Evolutionary conservation across 1,284 basidiomycete genomes (phyloP).

Genomic region (Ceratobasidium sp.): DNA sequence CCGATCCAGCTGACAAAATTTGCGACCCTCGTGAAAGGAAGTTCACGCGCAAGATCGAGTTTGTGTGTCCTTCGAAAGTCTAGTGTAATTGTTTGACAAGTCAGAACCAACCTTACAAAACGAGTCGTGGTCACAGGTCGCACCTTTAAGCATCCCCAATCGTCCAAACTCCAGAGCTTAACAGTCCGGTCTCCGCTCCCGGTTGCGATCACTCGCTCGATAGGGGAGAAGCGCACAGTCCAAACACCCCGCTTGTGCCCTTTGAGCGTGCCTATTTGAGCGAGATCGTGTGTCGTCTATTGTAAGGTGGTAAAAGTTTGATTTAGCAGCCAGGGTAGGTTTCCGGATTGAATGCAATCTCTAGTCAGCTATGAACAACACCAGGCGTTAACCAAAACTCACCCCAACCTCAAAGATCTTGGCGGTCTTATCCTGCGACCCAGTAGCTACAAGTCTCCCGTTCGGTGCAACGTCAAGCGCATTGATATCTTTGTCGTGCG

Average conservation of each 20-base stretch:
- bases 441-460: constrained; percentile 88
- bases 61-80: constrained; percentile 97
- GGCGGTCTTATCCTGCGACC: constrained; percentile 95
- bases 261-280: constrained; percentile 87
- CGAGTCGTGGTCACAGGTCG: background rate
- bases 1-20: constrained; percentile 87
- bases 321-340: too few species aligned
- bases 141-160: constrained; percentile 86
- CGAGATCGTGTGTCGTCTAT: constrained; percentile 63
- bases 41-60: constrained; percentile 93
- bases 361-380: constrained; percentile 57
- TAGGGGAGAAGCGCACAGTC: constrained; percentile 87
- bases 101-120: background rate
- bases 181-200: constrained; percentile 95
- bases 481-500: constrained; percentile 99
- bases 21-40: constrained; percentile 89
- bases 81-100: constrained; percentile 47
- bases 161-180: constrained; percentile 92
- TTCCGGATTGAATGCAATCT: too few species aligned
- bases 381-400: background rate
- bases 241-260: constrained; percentile 98
- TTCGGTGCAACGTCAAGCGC: constrained; percentile 93
- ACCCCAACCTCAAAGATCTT: constrained; percentile 84
- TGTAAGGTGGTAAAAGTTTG: constrained; percentile 45
- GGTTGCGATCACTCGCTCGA: constrained; percentile 88